These are phyloP conservation scores for Porodaedalea pini DNA, from an alignment of 1,284 basidiomycete species.

Conservation along the genomic window DNA sequence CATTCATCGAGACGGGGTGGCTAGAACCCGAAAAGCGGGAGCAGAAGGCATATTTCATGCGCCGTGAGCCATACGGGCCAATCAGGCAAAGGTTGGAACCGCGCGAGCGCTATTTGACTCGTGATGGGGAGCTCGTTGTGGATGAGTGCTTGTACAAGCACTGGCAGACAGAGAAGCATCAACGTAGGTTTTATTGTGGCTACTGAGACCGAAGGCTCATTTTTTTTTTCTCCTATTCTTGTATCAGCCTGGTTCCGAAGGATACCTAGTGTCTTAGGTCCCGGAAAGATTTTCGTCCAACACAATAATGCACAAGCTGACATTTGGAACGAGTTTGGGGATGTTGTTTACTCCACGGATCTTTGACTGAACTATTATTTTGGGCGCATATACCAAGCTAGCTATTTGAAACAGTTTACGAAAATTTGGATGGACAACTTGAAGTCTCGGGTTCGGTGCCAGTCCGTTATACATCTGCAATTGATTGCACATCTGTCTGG, in stretches of 20 bases:
- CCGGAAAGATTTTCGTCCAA: slow-evolving; percentile 16
- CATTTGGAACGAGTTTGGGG: slow-evolving; percentile 18
- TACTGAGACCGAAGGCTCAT: neutral
- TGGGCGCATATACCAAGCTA: neutral
- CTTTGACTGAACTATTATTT: neutral
- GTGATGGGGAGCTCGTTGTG: slow-evolving; percentile 9
- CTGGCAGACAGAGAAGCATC: slow-evolving; percentile 20
- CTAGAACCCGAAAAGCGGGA: slow-evolving; percentile 10
- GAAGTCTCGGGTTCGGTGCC: no score
- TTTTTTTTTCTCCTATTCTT: neutral
- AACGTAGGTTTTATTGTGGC: neutral
- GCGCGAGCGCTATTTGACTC: slow-evolving; percentile 12
- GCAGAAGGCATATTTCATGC: slow-evolving; percentile 21
- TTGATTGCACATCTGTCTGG: no score
- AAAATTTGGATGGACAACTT: no score
- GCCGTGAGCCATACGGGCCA: slow-evolving; percentile 12
- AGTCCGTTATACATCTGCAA: no score
- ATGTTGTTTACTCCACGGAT: slow-evolving; percentile 11
- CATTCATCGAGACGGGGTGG: slow-evolving; percentile 21
- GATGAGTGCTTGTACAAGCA: slow-evolving; percentile 21
- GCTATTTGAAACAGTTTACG: no score
- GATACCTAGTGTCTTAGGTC: slow-evolving; percentile 5
- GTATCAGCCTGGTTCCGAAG: slow-evolving; percentile 17
- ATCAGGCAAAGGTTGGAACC: slow-evolving; percentile 18
- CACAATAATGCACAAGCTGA: slow-evolving; percentile 11